Conservation (phyloP, 2,329 filamentous ascomycete genomes). For the Xylaria sp. region DNA sequence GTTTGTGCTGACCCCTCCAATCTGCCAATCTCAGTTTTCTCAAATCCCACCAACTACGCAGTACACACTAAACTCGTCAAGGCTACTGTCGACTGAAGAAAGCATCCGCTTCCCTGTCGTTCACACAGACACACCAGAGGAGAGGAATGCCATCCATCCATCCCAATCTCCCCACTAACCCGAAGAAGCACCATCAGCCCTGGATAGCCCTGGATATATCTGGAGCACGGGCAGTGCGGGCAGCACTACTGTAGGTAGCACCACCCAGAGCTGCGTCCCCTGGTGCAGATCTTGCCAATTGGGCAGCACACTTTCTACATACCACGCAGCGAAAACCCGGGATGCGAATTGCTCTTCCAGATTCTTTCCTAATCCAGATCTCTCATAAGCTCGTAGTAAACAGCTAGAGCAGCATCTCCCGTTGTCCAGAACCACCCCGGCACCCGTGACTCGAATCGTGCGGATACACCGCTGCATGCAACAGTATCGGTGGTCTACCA, state of each 20-base stretch:
- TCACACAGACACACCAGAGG: no score
- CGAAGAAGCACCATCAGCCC: background rate
- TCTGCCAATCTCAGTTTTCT: no score
- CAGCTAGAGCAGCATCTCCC: background rate
- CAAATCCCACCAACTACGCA: no score
- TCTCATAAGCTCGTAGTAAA: background rate
- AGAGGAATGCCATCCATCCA: background rate
- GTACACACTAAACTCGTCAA: background rate
- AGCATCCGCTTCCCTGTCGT: no score
- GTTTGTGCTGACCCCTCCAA: background rate
- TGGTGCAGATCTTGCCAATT: background rate
- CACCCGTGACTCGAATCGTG: conserved; percentile 29
- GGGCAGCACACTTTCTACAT: background rate
- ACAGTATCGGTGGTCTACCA: conserved; percentile 18
- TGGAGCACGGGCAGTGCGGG: no score
- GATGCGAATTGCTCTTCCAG: background rate
- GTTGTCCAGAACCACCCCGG: conserved; percentile 9
- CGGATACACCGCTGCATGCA: conserved; percentile 26
- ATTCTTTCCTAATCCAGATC: background rate
- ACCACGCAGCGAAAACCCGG: no score
- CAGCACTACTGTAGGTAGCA: no score
- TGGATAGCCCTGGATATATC: no score
- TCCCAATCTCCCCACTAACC: background rate
- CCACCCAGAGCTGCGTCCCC: no score
- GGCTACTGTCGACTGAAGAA: background rate